Conservation (phyloP, 441 rosid species). For the Viola pubescens region DNA sequence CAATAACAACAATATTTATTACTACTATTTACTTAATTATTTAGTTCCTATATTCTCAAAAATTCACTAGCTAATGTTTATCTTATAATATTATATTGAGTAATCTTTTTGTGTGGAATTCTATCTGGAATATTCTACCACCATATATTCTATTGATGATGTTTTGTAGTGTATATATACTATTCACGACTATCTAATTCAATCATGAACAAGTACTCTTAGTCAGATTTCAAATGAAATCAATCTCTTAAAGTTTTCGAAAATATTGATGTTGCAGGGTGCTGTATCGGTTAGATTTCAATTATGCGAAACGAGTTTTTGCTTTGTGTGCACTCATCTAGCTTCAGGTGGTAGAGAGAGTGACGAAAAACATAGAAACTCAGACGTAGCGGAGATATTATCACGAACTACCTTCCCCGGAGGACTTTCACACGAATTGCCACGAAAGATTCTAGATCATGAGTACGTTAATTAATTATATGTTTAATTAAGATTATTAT, state of each 20-base stretch:
- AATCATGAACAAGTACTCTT: neutral
- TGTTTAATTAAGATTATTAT: neutral
- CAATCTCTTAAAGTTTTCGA: neutral
- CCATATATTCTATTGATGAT: too few relatives aligned
- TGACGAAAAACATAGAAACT: constrained; percentile 62
- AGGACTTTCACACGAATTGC: constrained; percentile 52
- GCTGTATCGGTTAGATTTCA: constrained; percentile 73
- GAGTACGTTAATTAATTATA: constrained; percentile 42
- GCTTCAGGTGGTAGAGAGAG: constrained; percentile 91
- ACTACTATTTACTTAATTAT: too few relatives aligned
- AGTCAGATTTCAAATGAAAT: neutral
- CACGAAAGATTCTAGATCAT: constrained; percentile 67
- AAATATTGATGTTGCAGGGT: constrained; percentile 40
- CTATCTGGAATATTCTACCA: too few relatives aligned
- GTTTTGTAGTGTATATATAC: too few relatives aligned
- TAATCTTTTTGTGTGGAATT: too few relatives aligned
- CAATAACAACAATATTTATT: too few relatives aligned
- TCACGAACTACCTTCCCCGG: constrained; percentile 59
- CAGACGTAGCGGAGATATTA: constrained; percentile 53
- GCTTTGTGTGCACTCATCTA: constrained; percentile 85
- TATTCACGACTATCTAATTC: neutral
- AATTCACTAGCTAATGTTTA: neutral
- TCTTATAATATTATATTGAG: neutral
- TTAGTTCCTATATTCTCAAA: neutral
- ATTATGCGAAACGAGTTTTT: constrained; percentile 73